These are phyloP conservation scores for Suillus subluteus DNA, from an alignment of 768 basidiomycete species.

Conservation along the genomic window DNA sequence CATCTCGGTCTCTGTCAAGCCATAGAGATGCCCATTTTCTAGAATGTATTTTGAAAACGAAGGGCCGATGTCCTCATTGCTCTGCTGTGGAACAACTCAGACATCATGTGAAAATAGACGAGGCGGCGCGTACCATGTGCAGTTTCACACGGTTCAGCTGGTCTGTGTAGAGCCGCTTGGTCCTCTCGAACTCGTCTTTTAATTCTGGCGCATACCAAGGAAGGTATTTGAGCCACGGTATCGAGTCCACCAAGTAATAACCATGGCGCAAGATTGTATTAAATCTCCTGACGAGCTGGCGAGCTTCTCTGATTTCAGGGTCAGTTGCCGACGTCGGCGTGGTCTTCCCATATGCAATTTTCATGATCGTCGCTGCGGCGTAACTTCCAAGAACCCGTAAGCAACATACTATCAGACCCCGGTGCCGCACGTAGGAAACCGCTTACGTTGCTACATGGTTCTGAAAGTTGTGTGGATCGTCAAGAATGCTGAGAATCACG, in stretches of 20 bases:
- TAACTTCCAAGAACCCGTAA: not conserved
- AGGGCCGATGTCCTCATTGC: not conserved
- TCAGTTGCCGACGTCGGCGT: conserved; percentile 46
- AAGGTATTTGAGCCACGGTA: conserved; percentile 45
- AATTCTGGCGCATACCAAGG: conserved; percentile 27
- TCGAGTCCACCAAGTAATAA: conserved; percentile 52
- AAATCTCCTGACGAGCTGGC: not conserved
- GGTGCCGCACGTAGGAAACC: not conserved
- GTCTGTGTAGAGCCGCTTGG: conserved; percentile 33
- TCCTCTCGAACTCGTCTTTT: not conserved
- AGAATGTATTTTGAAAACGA: not conserved
- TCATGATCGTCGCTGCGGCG: conserved; percentile 19
- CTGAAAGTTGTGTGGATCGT: not conserved
- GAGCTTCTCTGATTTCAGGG: not conserved
- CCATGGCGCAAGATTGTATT: conserved; percentile 46
- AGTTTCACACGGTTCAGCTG: not conserved
- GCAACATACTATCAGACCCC: too few relatives aligned
- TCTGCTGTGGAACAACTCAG: not conserved
- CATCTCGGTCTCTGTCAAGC: conserved; percentile 42
- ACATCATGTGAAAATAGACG: not conserved
- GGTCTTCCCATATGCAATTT: conserved; percentile 20
- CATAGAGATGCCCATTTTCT: not conserved
- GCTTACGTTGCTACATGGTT: not conserved
- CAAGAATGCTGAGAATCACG: not conserved
- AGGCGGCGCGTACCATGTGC: not conserved